Evolutionary conservation across 257 asterid species (phyloP).

Genomic region (Solanum sparsipilum): DNA sequence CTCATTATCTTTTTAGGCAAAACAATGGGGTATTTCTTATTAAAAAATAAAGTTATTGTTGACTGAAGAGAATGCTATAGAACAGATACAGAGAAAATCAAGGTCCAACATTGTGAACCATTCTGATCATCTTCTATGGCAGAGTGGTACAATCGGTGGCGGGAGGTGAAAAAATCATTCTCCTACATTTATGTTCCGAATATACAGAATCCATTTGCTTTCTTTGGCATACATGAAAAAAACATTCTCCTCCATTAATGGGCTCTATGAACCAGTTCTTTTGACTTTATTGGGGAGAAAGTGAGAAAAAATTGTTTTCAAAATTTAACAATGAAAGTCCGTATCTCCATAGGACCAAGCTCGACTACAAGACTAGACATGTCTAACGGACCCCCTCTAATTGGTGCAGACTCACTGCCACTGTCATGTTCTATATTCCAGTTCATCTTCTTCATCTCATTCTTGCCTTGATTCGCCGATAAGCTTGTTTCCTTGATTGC

Average conservation of each 20-base stretch:
- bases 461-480: slow-evolving; percentile 69
- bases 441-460: slow-evolving; percentile 40
- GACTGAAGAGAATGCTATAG: not conserved
- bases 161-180: not conserved
- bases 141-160: not conserved
- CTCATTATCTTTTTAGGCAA: not conserved
- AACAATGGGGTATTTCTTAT: not conserved
- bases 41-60: not conserved
- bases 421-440: slow-evolving; percentile 49
- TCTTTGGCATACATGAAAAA: not conserved
- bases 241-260: not conserved
- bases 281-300: not conserved
- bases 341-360: slow-evolving; percentile 89
- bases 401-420: slow-evolving; percentile 11
- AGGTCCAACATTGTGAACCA: not conserved
- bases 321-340: slow-evolving; percentile 56
- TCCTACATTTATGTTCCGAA: not conserved
- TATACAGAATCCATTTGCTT: not conserved
- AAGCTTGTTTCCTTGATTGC: slow-evolving; percentile 53
- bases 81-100: not conserved
- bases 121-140: not conserved
- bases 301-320: not conserved
- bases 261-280: not conserved
- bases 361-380: slow-evolving; percentile 37
- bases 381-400: slow-evolving; percentile 43